Base-by-base conservation (phyloP, 768 basidiomycete species). In the Collybia nuda region DNA sequence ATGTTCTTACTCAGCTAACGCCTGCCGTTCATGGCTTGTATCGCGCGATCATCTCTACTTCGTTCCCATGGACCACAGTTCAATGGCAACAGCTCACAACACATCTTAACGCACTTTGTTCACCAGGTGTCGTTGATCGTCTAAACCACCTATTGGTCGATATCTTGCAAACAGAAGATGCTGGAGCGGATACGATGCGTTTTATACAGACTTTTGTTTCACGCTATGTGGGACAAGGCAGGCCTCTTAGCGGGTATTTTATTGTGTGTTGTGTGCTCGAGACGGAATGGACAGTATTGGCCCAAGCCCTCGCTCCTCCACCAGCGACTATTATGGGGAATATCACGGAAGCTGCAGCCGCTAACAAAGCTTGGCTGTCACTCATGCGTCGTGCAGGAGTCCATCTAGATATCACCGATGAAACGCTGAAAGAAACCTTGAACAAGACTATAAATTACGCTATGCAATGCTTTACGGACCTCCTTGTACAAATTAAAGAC, bases 201-300 rank as follows among this genome's bases (percentile, higher is more conserved):
- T 88, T 82, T 62, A 75, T 85, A 18, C 82, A 85, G 57, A 82
- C 84, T 2, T 84, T 92, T 58, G 73, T 90, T 12, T 78, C 84
- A 23, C 85, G 87, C 47, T 98, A 90, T 67, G 80, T 88, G 15
- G 73, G 80, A 7, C 79, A 79, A 49, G 88, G 86, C 7, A 79
- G 92, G 5, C 92, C 93, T 11, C 72, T 94, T 14, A 91, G 85
- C 47, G 90, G 92, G 8, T 91, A 92, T 62, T 93, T 94, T 57
- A 78, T 90, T 48, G 83, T 93, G n/a, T 94, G 92, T 66, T 93
- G 92, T 61, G 82, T 90, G 40, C 80, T 90, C 57, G 90, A 93
- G 65, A 85, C 84, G 37, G 81, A 88, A 59, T 92, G 90, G 86
- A 93, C 90, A 5, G 76, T 90, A 17, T 79, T 95, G 19, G 85